Base-by-base conservation (phyloP, 495 filamentous ascomycete genomes). In the Extremus antarcticus region DNA sequence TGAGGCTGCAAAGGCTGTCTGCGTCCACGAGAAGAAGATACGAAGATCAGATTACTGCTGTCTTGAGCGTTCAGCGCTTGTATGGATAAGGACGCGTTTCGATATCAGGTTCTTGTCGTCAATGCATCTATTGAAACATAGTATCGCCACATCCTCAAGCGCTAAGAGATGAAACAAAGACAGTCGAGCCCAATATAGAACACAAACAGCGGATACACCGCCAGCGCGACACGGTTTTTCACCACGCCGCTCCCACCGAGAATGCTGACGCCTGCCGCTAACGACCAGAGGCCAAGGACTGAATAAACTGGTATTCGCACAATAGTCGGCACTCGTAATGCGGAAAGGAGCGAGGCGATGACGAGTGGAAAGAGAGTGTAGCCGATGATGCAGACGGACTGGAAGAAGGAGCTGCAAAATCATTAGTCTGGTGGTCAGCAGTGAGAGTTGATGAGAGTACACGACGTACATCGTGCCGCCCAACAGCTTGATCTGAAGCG, bases 301-400 rank as follows among this genome's bases (percentile, higher is more conserved):
- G 91, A 71, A 68, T 97, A 96, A 32, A 97, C 82, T 11, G 92
- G 92, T 65, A 96, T 85, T 57, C 92, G 76, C 1, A 81, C 78
- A 60, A 96, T 83, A 29, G 78, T 83, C 25, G 80, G 83, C 4
- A 96, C 75, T 47, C 78, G 74, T 9, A 98, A 56, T 0, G 89
- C 91, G 53, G 89, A 94, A 55, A 98, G 79, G 39, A 97, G 69
- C 13, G 92, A 81, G 7, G 94, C 94, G 63, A 98, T 85, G 63
- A 96, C 94, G 38, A 98, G 78, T n/a, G 92, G 92, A 74, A 98
- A 98, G 51, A 98, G 82, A 1, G 92, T 98, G 70, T 98, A 98
- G 35, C 92, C 92, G 68, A 98, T 98, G 63, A 98, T 94, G 69
- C 88, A 95, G 58, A 98, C 79, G 46, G 87, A 90, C 70, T 97